Conservation (phyloP, 1,139 yeast genomes). For the Suhomyces yuchorum region DNA sequence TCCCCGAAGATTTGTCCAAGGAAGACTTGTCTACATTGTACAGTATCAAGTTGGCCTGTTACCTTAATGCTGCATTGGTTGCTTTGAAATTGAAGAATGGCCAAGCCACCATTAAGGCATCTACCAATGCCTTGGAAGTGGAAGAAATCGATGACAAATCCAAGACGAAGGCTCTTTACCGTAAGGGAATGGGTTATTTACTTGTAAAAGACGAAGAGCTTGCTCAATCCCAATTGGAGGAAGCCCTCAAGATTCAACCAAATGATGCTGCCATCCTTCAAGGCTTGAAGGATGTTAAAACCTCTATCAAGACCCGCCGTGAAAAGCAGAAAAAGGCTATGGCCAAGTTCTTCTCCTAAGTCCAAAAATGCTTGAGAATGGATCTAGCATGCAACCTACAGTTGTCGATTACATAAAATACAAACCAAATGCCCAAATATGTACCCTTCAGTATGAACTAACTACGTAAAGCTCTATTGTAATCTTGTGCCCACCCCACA, state of each 20-base stretch:
- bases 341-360: conserved; percentile 65
- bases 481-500: neutral
- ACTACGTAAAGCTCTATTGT: no score
- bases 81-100: conserved; percentile 67
- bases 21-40: conserved; percentile 52
- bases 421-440: no score
- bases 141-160: conserved; percentile 66
- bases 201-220: conserved; percentile 67
- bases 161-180: conserved; percentile 80
- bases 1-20: conserved; percentile 68
- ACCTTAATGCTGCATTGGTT: conserved; percentile 73
- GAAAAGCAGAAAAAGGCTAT: conserved; percentile 83
- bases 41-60: conserved; percentile 60
- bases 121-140: conserved; percentile 66
- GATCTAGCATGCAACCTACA: no score
- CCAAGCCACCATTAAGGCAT: conserved; percentile 57
- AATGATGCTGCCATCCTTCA: conserved; percentile 72
- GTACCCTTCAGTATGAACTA: no score
- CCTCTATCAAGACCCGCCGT: conserved; percentile 52
- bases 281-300: conserved; percentile 66
- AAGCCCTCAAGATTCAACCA: conserved; percentile 69
- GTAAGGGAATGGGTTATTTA: conserved; percentile 78
- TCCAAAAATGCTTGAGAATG: neutral
- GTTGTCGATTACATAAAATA: no score
- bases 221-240: conserved; percentile 66